A percentile compares a stretch with the other conserved stretches of the same genome.
Evolutionary conservation across 2,329 filamentous ascomycete species (phyloP).

Genomic region (Trichoderma brevicompactum): DNA sequence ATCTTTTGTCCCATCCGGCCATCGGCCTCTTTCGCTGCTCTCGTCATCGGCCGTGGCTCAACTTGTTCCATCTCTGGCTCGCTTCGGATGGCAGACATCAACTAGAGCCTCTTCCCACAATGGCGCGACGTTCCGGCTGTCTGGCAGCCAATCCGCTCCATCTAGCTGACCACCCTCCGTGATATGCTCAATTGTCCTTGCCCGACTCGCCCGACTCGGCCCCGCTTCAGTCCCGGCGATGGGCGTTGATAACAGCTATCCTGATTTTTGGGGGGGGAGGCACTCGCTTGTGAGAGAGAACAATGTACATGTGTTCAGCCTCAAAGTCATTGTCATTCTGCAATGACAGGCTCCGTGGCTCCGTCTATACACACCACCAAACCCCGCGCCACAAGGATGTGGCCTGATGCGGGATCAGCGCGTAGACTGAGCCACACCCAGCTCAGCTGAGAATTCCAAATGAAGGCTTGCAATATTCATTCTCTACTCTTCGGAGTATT

Average conservation of each 20-base stretch:
- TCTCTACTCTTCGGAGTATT: neutral
- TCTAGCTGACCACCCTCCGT: slow-evolving; percentile 17
- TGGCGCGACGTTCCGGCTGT: slow-evolving; percentile 7
- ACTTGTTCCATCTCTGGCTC: neutral
- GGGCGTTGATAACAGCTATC: neutral
- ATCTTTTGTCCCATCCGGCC: neutral
- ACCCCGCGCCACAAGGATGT: neutral
- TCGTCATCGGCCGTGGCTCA: slow-evolving; percentile 17
- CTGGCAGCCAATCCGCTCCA: slow-evolving; percentile 19
- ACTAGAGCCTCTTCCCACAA: neutral
- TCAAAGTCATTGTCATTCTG: no score
- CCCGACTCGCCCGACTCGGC: slow-evolving; percentile 8
- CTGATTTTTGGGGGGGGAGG: no score
- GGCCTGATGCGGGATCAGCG: neutral
- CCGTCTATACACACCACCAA: no score
- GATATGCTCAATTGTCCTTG: neutral
- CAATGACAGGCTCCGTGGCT: neutral
- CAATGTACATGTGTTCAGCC: no score
- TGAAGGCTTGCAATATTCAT: neutral
- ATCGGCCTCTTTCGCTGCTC: neutral
- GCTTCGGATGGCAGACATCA: neutral
- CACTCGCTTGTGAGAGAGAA: no score
- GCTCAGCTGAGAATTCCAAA: neutral
- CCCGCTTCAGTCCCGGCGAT: slow-evolving; percentile 9
- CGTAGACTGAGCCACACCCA: neutral